A percentile compares a stretch with the other conserved stretches of the same genome.
Evolutionary conservation across 2,329 filamentous ascomycete species (phyloP).

Genomic region (Cercospora citrullina): DNA sequence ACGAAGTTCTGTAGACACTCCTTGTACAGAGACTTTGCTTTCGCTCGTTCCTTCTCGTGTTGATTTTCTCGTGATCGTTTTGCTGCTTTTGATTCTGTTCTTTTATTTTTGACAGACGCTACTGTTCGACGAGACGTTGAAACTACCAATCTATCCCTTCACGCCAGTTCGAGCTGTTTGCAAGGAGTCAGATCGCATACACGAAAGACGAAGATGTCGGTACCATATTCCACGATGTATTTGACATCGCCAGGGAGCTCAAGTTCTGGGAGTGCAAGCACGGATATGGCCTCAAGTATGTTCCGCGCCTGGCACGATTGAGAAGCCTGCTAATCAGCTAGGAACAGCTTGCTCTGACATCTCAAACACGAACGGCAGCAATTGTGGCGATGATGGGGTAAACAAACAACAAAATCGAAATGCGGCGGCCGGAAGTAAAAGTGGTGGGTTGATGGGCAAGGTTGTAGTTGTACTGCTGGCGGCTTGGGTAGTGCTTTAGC

Average conservation of each 20-base stretch:
- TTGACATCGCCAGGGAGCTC: not conserved
- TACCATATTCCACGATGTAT: constrained; percentile 12
- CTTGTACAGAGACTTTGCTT: not conserved
- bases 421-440: not conserved
- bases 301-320: not conserved
- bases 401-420: not conserved
- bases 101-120: not conserved
- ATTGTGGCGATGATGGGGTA: not conserved
- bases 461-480: not conserved
- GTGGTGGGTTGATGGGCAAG: not conserved
- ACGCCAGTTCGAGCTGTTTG: not conserved
- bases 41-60: not conserved
- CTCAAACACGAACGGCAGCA: not conserved
- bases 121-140: not conserved
- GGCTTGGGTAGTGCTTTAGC: not conserved
- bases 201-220: not conserved
- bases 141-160: not conserved
- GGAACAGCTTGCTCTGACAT: not conserved
- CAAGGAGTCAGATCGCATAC: not conserved
- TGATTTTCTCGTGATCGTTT: not conserved
- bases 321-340: not conserved
- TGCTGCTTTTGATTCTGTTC: not conserved
- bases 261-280: not conserved
- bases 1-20: not conserved
- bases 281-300: not conserved